Conservation (phyloP, 345 rosid species). For the Firmiana major region DNA sequence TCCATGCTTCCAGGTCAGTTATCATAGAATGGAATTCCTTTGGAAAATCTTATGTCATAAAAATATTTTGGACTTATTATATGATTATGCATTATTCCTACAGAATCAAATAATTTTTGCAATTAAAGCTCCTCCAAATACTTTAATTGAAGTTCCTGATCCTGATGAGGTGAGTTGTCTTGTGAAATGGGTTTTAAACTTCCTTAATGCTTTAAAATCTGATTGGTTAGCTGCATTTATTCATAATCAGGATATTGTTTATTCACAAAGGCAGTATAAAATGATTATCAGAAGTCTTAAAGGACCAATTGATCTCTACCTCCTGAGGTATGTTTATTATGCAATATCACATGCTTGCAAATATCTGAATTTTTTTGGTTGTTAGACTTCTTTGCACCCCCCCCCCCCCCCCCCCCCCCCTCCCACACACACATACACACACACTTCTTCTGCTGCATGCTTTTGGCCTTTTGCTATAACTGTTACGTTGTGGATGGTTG, state of each 20-base stretch:
- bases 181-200: background rate
- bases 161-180: slow-evolving; percentile 54
- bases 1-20: slow-evolving; percentile 59
- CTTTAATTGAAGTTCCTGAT: slow-evolving; percentile 73
- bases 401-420: no score
- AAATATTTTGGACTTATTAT: background rate
- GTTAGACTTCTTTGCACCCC: background rate
- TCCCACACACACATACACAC: no score
- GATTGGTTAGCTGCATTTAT: slow-evolving; percentile 8
- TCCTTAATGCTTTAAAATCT: background rate
- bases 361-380: background rate
- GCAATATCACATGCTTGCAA: background rate
- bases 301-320: slow-evolving; percentile 66
- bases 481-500: slow-evolving; percentile 19
- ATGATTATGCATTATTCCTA: slow-evolving; percentile 1
- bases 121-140: slow-evolving; percentile 66
- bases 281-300: slow-evolving; percentile 61
- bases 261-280: slow-evolving; percentile 52
- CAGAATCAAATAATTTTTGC: slow-evolving; percentile 65
- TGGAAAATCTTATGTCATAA: background rate
- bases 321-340: slow-evolving; percentile 44
- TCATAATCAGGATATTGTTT: slow-evolving; percentile 43
- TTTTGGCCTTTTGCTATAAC: background rate
- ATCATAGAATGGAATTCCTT: slow-evolving; percentile 9
- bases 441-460: background rate